Evolutionary conservation across 2,329 filamentous ascomycete genomes (phyloP), one percentile per base, ranked within the genome.

Genomic region (Ploettnerulaceae sp.): DNA sequence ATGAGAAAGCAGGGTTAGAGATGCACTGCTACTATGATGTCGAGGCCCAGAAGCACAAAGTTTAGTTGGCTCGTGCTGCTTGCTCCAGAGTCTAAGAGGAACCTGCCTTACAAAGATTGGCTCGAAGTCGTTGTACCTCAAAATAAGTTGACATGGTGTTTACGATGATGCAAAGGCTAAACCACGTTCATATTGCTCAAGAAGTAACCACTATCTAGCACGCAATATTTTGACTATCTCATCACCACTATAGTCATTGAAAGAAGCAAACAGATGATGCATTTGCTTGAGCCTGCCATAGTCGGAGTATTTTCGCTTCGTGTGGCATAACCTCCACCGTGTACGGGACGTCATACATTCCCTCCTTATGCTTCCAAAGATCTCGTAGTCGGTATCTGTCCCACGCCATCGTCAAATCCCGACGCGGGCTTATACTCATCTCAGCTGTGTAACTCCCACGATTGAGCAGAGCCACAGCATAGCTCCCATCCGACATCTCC

Each of bases 21-120:
- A 97, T 98, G 91, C 89, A 91, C 36, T 89, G 95, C 71, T 95
- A 95, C 70, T 91, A 93, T 39, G 55, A 61, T 33, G 33, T n/a
- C 1, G 48, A 54, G 14, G 53, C 52, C 25, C 35, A 45, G 31
- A 22, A 48, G 12, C 39, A 48, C 25, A 36, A 28, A 15, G 47
- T 53, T 18, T 55, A 22, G 18, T 29, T 11, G n/a, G 12, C 11
- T 24, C 20, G 2, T 0, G 14, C 24, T n/a, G 9, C n/a, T 9
- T 14, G 5, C 12, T 25, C 7, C n/a, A n/a, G n/a, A n/a, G n/a
- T n/a, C n/a, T n/a, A n/a, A n/a, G n/a, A n/a, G n/a, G n/a, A n/a
- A n/a, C n/a, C n/a, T n/a, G n/a, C n/a, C n/a, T n/a, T n/a, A n/a
- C n/a, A n/a, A n/a, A n/a, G n/a, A n/a, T n/a, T n/a, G n/a, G n/a